Evolutionary conservation across 2,329 filamentous ascomycete genomes (phyloP), one percentile per base, ranked within the genome.

Genomic region (Monosporascus cannonballus): DNA sequence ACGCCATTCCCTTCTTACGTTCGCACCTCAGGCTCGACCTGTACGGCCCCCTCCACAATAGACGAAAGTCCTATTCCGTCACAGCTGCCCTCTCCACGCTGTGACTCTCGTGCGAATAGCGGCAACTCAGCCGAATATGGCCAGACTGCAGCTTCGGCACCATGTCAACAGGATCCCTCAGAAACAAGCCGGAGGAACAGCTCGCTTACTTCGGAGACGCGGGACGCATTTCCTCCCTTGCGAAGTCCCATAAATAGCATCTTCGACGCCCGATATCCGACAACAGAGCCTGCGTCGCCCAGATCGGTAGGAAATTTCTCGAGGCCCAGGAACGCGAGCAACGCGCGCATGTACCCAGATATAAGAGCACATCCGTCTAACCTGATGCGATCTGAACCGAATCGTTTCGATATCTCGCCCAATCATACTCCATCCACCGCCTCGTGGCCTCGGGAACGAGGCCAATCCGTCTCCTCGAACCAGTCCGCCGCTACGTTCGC

Each of bases 271-370:
- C 42, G 42, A 27, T 46, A 46, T 46, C 42, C 22, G 14, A 27
- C 42, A 24, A 25, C 22, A 27, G 42, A 46, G 22, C 42, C 42
- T 7, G n/a, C 42, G 25, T 46, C 42, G 11, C 65, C 62, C 50
- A 67, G 70, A 58, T 62, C 65, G 46, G 71, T 80, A 46, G 76
- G 77, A 60, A 84, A 84, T 66, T 84, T 84, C 64, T 84, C 80
- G n/a, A 74, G 80, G 39, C 80, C 80, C 42, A 73, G 80, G 53
- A 80, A 80, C 55, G 69, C 73, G 39, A 83, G 80, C 63, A 71
- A 79, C 54, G 73, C 73, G 52, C 76, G 76, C 55, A 63, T 71
- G 49, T 64, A 67, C 45, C 60, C 64, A 48, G 72, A 75, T 34
- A 58, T 62, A 54, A 69, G 65, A 46, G 59, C 66, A 38, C 67